Conservation (phyloP, 345 rosid genomes). For the Brassica cretica region DNA sequence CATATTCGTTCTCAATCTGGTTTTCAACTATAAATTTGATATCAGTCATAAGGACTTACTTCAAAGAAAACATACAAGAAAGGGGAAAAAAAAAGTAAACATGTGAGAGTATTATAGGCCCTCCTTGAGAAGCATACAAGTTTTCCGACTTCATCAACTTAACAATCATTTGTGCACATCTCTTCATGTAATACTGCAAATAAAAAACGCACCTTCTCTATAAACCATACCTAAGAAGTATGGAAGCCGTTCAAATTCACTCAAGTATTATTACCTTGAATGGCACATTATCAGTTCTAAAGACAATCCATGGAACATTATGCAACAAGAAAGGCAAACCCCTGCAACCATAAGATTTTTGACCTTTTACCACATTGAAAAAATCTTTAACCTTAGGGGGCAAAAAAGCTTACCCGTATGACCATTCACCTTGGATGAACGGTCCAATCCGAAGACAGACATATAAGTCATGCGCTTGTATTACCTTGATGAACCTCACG, state of each 20-base stretch:
- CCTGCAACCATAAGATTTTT: constrained; percentile 40
- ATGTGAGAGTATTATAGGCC: constrained; percentile 89
- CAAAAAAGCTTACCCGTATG: constrained; percentile 55
- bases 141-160: constrained; percentile 66
- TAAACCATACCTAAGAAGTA: background rate
- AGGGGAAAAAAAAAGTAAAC: constrained; percentile 27
- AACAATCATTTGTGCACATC: constrained; percentile 55
- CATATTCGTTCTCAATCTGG: constrained; percentile 85
- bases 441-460: constrained; percentile 86
- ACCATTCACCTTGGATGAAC: constrained; percentile 76
- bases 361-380: background rate
- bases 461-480: constrained; percentile 65
- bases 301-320: constrained; percentile 68
- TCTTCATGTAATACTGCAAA: constrained; percentile 63
- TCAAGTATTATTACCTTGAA: constrained; percentile 54
- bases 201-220: background rate
- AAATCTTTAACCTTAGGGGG: background rate
- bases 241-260: background rate
- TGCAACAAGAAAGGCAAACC: constrained; percentile 86
- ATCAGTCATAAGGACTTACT: background rate
- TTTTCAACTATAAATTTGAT: background rate
- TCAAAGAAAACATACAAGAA: constrained; percentile 6
- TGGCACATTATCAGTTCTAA: constrained; percentile 72
- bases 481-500: constrained; percentile 62
- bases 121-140: constrained; percentile 83